Conservation (phyloP, 2,329 filamentous ascomycete genomes). For the Gnomoniopsis smithogilvyi region DNA sequence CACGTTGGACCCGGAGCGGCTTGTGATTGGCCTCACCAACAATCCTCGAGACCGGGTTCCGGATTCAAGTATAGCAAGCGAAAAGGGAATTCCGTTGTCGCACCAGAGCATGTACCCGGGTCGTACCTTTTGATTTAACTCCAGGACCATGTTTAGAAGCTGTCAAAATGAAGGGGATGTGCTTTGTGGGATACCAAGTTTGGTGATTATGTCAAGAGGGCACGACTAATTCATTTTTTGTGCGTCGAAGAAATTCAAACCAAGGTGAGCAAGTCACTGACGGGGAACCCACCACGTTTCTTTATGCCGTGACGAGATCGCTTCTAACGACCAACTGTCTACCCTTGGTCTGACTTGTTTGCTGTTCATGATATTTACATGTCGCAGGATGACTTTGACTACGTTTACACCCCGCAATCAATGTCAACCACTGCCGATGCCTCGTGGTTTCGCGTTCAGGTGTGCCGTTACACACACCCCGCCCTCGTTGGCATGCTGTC, state of each 20-base stretch:
- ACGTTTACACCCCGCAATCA: neutral
- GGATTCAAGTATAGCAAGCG: neutral
- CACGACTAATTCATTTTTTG: neutral
- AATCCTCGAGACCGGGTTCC: neutral
- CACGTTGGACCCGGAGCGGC: conserved; percentile 11
- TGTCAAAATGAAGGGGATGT: neutral
- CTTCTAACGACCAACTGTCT: neutral
- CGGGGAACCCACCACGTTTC: conserved; percentile 7
- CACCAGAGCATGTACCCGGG: neutral
- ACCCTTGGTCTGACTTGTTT: neutral
- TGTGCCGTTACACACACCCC: neutral
- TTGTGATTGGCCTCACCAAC: conserved; percentile 13
- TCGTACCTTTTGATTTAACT: neutral
- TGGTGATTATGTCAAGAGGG: neutral
- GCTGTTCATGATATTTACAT: neutral
- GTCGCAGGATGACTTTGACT: neutral
- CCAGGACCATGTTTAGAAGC: neutral
- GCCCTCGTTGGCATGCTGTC: neutral
- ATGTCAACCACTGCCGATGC: neutral
- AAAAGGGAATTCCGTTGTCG: neutral
- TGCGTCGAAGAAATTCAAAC: neutral
- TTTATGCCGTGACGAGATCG: neutral
- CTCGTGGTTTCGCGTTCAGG: neutral
- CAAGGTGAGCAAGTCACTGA: conserved; percentile 1
- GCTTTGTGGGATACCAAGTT: neutral